Base-by-base conservation (phyloP, 2,329 filamentous ascomycete genomes). In the Paracoccidioides brasiliensis region DNA sequence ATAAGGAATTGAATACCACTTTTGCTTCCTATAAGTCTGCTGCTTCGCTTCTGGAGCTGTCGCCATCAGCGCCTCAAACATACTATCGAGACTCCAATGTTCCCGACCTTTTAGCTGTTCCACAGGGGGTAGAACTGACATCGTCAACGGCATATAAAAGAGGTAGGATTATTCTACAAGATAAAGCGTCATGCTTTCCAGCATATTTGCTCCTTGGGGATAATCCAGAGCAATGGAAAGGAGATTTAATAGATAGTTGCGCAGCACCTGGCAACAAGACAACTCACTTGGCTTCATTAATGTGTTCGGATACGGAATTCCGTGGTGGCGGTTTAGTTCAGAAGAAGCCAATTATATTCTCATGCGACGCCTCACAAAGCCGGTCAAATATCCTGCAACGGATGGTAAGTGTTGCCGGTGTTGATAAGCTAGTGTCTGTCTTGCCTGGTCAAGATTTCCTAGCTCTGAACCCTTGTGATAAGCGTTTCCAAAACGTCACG, bases 221-320 rank as follows among this genome's bases (percentile, higher is more conserved):
- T 7, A 75, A 80, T 56, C 80, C 44, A 0, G 38, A 41, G 12
- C 33, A 38, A 41, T 68, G 66, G 62, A 45, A 62, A 3, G 88
- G 88, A 30, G 83, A 93, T 64, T 76, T 94, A 7, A 81, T 97
- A n/a, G 93, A 98, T 69, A 88, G 88, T 0, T 97, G 91, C 67
- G 88, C 93, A 0, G 93, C 93, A 0, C 93, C 93, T 1, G 93
- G 93, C 5, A 98, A 98, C 70, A 98, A 98, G 72, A 97, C 93
- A 1, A 97, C 91, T 6, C 93, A 97, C 69, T 73, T 95, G 49
- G 90, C 90, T 0, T 86, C 89, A 1, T 81, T 96, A 4, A 65
- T 93, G 2, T 57, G 41, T 43, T 54, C 52, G 9, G 28, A 3
- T 5, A 37, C 33, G 22, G 62, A 63, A 54, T 56, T 57, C 6